Evolutionary conservation across 192 early-diverging fungal species (phyloP).

Genomic region (Thamnidium elegans): DNA sequence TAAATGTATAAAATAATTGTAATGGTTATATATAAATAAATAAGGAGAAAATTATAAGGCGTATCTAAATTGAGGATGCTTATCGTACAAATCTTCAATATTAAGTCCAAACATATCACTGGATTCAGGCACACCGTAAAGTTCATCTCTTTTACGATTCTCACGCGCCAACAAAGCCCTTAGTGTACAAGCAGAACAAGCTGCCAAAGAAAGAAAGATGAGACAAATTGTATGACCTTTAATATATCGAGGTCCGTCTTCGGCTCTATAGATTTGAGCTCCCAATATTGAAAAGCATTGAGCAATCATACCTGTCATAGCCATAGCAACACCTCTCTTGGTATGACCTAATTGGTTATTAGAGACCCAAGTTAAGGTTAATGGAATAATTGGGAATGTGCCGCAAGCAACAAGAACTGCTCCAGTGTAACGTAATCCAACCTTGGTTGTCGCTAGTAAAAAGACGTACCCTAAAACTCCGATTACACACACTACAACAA

Average conservation of each 20-base stretch:
- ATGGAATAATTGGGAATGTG: conserved; percentile 42
- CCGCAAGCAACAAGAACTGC: conserved; percentile 39
- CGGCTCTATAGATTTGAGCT: conserved; percentile 55
- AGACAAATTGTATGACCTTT: conserved; percentile 43
- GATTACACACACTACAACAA: conserved; percentile 31
- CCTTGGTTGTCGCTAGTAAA: conserved; percentile 26
- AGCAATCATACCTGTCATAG: conserved; percentile 50
- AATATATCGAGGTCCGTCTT: conserved; percentile 49
- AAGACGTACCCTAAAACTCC: conserved; percentile 49
- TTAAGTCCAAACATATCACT: not conserved
- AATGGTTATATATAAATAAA: not conserved
- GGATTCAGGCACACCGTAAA: conserved; percentile 12
- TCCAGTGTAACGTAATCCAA: conserved; percentile 25
- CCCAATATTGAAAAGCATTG: conserved; percentile 51
- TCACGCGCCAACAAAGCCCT: conserved; percentile 30
- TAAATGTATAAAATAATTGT: too few relatives aligned
- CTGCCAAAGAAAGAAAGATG: conserved; percentile 16
- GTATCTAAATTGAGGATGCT: conserved; percentile 15
- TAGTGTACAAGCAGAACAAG: conserved; percentile 20
- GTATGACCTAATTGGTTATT: conserved; percentile 59
- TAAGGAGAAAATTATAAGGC: conserved; percentile 2
- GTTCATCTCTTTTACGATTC: conserved; percentile 27
- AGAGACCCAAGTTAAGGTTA: conserved; percentile 51
- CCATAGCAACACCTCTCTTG: conserved; percentile 55
- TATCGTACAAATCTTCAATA: conserved; percentile 11